Percentiles rank a stretch among this genome's conserved stretches.
Conservation (phyloP, 208 protist species). For the Leishmania arabica region DNA sequence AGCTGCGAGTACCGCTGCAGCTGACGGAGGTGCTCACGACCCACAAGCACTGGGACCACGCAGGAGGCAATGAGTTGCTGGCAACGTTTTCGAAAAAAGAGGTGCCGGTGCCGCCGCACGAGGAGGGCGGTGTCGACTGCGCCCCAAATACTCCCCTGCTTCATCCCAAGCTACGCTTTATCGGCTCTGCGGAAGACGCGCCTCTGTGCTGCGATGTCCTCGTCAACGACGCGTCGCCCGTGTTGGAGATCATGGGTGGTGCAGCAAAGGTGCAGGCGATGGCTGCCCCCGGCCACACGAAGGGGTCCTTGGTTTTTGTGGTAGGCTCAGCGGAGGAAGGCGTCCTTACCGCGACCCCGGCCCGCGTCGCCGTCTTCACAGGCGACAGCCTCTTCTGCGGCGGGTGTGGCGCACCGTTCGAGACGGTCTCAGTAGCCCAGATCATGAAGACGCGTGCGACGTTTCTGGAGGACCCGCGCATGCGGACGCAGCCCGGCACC, state of each 20-base stretch:
- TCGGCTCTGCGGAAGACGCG: constrained; percentile 76
- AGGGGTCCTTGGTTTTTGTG: constrained; percentile 78
- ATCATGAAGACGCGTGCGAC: constrained; percentile 44
- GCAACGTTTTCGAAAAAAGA: constrained; percentile 16
- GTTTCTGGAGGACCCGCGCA: constrained; percentile 41
- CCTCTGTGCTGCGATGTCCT: constrained; percentile 57
- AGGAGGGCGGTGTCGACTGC: constrained; percentile 14
- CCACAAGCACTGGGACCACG: constrained; percentile 97
- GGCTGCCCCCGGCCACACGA: constrained; percentile 80
- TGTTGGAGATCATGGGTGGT: constrained; percentile 54
- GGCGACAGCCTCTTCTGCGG: constrained; percentile 95
- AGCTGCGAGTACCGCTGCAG: constrained; percentile 40
- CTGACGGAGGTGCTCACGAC: constrained; percentile 92
- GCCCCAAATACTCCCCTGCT: constrained; percentile 22
- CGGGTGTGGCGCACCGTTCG: constrained; percentile 93
- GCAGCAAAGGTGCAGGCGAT: constrained; percentile 56
- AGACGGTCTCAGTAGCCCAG: constrained; percentile 59
- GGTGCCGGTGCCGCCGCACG: constrained; percentile 6
- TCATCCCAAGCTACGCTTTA: constrained; percentile 42
- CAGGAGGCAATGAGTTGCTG: constrained; percentile 90
- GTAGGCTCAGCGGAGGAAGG: constrained; percentile 52
- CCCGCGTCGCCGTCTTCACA: constrained; percentile 85
- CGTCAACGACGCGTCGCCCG: constrained; percentile 47
- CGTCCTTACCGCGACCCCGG: constrained; percentile 1
- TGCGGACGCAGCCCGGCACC: constrained; percentile 70